A percentile compares a stretch with the other conserved stretches of the same genome.
These are phyloP conservation scores for Knoxdaviesia capensis DNA, from an alignment of 2,329 filamentous ascomycete species.

Conservation along the genomic window DNA sequence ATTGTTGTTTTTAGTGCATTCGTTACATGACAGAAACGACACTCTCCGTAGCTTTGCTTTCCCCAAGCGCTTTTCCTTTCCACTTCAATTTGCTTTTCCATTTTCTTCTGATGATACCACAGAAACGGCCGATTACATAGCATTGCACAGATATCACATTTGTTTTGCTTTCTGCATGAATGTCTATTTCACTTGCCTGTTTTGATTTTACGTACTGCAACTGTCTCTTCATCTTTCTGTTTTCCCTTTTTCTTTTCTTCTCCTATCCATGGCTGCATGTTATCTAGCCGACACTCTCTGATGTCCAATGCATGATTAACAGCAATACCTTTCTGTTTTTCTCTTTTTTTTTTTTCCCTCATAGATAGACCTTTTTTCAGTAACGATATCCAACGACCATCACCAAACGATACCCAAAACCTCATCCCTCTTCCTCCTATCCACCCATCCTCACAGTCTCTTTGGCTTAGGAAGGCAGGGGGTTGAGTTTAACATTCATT, in stretches of 20 bases:
- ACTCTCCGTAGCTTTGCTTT: too few relatives aligned
- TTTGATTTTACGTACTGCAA: background rate
- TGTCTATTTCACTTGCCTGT: background rate
- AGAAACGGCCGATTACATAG: background rate
- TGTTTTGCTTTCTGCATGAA: background rate
- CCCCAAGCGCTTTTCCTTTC: background rate
- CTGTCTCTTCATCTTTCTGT: background rate
- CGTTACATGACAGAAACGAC: too few relatives aligned
- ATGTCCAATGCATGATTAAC: too few relatives aligned
- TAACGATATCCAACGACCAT: too few relatives aligned
- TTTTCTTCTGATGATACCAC: background rate
- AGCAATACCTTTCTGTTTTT: background rate
- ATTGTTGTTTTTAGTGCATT: background rate
- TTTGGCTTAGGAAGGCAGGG: background rate
- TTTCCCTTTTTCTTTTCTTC: background rate
- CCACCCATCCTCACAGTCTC: background rate
- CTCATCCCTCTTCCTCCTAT: background rate
- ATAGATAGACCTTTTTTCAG: slow-evolving; percentile 10
- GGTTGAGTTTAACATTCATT: background rate
- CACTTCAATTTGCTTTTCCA: background rate
- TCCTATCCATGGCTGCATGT: background rate
- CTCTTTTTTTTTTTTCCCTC: slow-evolving; percentile 2
- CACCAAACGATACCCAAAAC: too few relatives aligned
- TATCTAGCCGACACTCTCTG: too few relatives aligned
- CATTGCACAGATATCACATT: background rate